Conservation (phyloP, 306 rosid species). For the Dryas octopetala region DNA sequence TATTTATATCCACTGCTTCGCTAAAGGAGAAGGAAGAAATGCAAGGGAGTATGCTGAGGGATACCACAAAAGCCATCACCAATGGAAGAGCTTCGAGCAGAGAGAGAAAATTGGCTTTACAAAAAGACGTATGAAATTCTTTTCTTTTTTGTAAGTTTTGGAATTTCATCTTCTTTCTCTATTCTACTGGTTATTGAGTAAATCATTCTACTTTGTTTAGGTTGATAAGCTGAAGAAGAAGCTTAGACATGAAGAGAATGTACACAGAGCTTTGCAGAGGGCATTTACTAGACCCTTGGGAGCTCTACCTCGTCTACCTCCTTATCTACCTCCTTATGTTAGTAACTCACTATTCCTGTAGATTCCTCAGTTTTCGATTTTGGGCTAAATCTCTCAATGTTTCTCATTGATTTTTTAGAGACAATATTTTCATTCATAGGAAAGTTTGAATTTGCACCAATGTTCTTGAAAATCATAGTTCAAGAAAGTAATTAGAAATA, state of each 20-base stretch:
- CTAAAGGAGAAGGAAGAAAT: slow-evolving; percentile 61
- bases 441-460: not conserved
- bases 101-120: slow-evolving; percentile 69
- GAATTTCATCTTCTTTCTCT: slow-evolving; percentile 8
- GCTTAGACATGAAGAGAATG: slow-evolving; percentile 82
- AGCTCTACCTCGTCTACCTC: slow-evolving; percentile 95
- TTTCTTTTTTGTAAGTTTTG: not conserved
- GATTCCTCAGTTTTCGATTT: not conserved
- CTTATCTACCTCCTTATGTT: slow-evolving; percentile 80
- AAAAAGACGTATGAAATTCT: slow-evolving; percentile 61
- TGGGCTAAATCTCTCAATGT: too few relatives aligned
- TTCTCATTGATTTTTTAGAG: too few relatives aligned
- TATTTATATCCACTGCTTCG: slow-evolving; percentile 3
- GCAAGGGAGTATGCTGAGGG: slow-evolving; percentile 45
- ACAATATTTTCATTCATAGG: not conserved
- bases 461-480: not conserved
- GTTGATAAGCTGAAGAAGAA: slow-evolving; percentile 93
- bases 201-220: slow-evolving; percentile 39
- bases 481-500: not conserved
- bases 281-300: slow-evolving; percentile 93
- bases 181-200: slow-evolving; percentile 17
- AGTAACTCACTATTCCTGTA: slow-evolving; percentile 30
- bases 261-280: slow-evolving; percentile 79
- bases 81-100: slow-evolving; percentile 43
- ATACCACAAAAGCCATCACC: slow-evolving; percentile 32